phyloP scores from a whole-genome alignment of 2,329 filamentous ascomycete genomes.

The Gnomoniopsis sp. region DNA sequence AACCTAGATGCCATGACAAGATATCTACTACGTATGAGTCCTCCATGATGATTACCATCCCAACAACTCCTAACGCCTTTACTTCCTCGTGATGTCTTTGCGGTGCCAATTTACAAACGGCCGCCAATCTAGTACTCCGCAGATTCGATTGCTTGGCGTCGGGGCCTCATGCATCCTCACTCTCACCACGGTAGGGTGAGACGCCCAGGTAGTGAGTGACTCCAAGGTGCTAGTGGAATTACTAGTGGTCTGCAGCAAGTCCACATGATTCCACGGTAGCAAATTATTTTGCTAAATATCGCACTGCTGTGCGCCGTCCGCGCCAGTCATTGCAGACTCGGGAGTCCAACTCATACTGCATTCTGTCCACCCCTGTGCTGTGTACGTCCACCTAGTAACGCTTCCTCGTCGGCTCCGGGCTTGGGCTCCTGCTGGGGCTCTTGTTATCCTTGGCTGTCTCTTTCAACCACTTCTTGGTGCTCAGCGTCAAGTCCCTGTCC shows the following conservation, averaged over 20 bases:
- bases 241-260: background rate
- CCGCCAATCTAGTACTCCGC: background rate
- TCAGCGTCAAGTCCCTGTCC: slow-evolving; percentile 80
- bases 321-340: background rate
- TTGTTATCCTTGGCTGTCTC: slow-evolving; percentile 77
- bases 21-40: background rate
- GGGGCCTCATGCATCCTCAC: background rate
- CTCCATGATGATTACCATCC: background rate
- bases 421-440: slow-evolving; percentile 78
- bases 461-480: slow-evolving; percentile 96
- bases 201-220: background rate
- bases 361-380: background rate
- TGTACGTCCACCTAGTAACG: slow-evolving; percentile 50
- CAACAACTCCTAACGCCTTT: slow-evolving; percentile 5
- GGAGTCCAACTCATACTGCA: background rate
- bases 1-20: background rate
- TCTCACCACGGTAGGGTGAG: background rate
- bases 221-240: background rate
- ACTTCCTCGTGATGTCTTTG: background rate
- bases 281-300: background rate
- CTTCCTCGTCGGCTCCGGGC: slow-evolving; percentile 76
- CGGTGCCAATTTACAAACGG: background rate
- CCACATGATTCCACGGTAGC: background rate
- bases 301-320: background rate
- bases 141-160: background rate